Percentiles rank a stretch among this genome's conserved stretches.
Conservation (phyloP, 2,329 filamentous ascomycete genomes). For the Monosporascus sp. region DNA sequence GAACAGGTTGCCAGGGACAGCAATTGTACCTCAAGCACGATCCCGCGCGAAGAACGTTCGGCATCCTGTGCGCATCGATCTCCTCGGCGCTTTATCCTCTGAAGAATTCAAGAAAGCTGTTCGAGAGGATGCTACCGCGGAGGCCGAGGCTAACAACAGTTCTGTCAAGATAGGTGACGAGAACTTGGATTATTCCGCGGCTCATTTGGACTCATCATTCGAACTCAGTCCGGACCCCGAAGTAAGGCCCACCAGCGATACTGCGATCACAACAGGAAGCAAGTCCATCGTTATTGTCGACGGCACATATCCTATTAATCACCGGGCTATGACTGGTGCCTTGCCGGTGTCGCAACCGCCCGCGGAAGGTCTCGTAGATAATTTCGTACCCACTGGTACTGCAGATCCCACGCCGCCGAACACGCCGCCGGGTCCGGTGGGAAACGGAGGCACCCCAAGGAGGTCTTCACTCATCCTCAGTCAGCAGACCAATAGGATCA, state of each 20-base stretch:
- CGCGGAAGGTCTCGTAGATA: constrained; percentile 48
- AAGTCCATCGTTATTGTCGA: constrained; percentile 88
- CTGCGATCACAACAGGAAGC: constrained; percentile 70
- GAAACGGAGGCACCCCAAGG: constrained; percentile 38
- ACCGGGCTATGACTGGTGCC: constrained; percentile 48
- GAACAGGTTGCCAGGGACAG: constrained; percentile 55
- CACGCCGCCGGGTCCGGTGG: constrained; percentile 47
- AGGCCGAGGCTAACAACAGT: constrained; percentile 22
- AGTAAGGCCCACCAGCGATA: constrained; percentile 45
- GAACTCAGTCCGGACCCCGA: constrained; percentile 28
- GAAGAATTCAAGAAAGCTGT: constrained; percentile 77
- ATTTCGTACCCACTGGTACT: constrained; percentile 39
- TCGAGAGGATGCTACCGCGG: constrained; percentile 54
- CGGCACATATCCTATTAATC: constrained; percentile 48
- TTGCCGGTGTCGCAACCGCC: constrained; percentile 40
- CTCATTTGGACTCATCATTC: constrained; percentile 38
- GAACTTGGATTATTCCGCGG: constrained; percentile 36
- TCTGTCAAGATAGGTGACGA: constrained; percentile 22
- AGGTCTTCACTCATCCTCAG: constrained; percentile 52
- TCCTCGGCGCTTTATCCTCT: constrained; percentile 71
- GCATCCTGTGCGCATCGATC: constrained; percentile 66
- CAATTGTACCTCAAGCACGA: constrained; percentile 53
- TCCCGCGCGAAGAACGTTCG: constrained; percentile 38
- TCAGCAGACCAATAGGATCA: constrained; percentile 36
- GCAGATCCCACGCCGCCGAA: constrained; percentile 56